Evolutionary conservation across 345 rosid species (phyloP), one percentile per base, ranked within the genome.

Genomic region (Tarenaya hassleriana): DNA sequence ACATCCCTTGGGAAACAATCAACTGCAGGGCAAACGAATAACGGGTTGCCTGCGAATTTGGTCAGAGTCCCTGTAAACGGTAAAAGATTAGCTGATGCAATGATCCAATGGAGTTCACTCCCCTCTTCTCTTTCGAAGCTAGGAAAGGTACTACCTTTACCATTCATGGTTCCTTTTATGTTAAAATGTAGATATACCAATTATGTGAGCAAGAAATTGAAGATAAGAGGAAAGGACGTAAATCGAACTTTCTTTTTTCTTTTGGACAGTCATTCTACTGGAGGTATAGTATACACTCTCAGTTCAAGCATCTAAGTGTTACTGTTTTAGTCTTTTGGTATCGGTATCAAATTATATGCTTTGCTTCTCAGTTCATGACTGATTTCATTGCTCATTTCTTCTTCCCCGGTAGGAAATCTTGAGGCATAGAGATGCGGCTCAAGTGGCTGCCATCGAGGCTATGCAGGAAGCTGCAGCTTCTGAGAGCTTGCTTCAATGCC

Each of bases 391-490:
- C 21, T 33, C 33, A 7, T 14, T 8, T 18, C 4, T 7, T 60
- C 51, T 17, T 45, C 62, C n/a, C 62, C 54, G n/a, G 16, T 75
- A 92, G 98, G 94, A 79, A 62, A 84, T 92, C 41, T 68, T 85
- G 79, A 92, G 72, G 81, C 79, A 76, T 46, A 78, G 96, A 69
- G 98, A 92, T 65, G 78, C 87, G 34, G 96, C 96, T 47, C 92
- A 83, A 73, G 68, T 67, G 27, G 96, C 90, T 1, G 96, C 95
- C 10, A 61, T 83, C 41, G 96, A 84, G 63, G 94, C 96, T 64
- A 68, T 92, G 71, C 95, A 81, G 59, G 98, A 92, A 75, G 96
- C 98, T 47, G 78, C 94, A 60, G 88, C 81, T 66, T 71, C 94
- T n/a, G 96, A 88, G 76, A 83, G 86, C 74, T 77, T 88, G 60